Conservation (phyloP, 1,284 basidiomycete genomes). For the Trichosporon sp. region DNA sequence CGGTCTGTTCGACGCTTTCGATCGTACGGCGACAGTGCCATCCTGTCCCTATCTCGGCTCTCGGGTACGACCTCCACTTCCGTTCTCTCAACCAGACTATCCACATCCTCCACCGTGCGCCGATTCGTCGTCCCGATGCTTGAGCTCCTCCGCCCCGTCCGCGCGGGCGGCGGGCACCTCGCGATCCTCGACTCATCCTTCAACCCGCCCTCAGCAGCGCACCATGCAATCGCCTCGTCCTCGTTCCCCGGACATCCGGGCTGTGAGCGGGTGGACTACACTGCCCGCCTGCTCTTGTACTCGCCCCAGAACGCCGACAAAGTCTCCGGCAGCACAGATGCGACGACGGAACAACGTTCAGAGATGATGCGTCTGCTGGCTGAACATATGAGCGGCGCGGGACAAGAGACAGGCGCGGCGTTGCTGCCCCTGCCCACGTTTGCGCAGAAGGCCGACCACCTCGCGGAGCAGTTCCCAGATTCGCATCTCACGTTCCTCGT, state of each 20-base stretch:
- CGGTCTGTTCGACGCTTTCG: too few relatives aligned
- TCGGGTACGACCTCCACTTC: slow-evolving; percentile 1
- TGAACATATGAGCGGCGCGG: slow-evolving; percentile 32
- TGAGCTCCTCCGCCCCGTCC: background rate
- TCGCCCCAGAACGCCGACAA: slow-evolving; percentile 92
- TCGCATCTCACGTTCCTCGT: slow-evolving; percentile 60
- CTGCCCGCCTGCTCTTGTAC: slow-evolving; percentile 78
- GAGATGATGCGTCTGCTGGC: slow-evolving; percentile 79
- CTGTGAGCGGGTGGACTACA: slow-evolving; percentile 61
- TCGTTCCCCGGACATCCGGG: slow-evolving; percentile 33
- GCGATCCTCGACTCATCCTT: slow-evolving; percentile 86
- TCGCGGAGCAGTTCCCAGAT: slow-evolving; percentile 32
- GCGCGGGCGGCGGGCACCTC: slow-evolving; percentile 42
- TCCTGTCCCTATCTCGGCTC: background rate
- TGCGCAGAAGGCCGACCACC: slow-evolving; percentile 71
- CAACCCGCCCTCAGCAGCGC: slow-evolving; percentile 89
- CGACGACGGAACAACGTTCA: slow-evolving; percentile 70
- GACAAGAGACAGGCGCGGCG: slow-evolving; percentile 64
- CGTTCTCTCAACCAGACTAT: background rate
- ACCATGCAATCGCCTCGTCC: slow-evolving; percentile 70
- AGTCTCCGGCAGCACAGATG: slow-evolving; percentile 67
- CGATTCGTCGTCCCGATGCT: background rate
- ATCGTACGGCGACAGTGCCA: too few relatives aligned
- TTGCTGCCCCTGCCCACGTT: slow-evolving; percentile 87
- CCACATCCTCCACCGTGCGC: background rate